A percentile compares a stretch with the other conserved stretches of the same genome.
These are phyloP conservation scores for Cyclotella cryptica DNA, from an alignment of 108 stramenopile species.

Conservation along the genomic window DNA sequence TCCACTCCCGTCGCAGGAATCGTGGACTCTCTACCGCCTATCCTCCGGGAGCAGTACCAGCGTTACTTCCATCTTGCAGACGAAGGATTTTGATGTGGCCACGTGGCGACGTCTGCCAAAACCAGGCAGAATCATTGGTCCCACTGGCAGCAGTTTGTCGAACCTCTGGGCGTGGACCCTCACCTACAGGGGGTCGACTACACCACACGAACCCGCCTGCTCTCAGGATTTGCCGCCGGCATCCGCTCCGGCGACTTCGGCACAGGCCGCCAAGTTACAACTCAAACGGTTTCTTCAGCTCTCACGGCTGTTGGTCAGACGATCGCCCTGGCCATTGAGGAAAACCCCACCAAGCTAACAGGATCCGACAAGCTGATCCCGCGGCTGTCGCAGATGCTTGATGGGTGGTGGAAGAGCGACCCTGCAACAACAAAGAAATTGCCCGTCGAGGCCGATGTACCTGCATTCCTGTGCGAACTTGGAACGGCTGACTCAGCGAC, in stretches of 20 bases:
- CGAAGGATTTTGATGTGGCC: conserved; percentile 11
- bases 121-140: background rate
- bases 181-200: too few species aligned
- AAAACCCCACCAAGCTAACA: too few species aligned
- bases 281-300: too few species aligned
- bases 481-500: too few species aligned
- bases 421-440: background rate
- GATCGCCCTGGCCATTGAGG: too few species aligned
- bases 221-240: background rate
- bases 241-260: background rate
- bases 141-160: too few species aligned
- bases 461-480: background rate
- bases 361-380: background rate
- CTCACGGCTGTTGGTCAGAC: too few species aligned
- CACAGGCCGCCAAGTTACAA: too few species aligned
- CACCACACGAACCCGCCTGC: background rate
- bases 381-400: background rate
- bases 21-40: conserved; percentile 27
- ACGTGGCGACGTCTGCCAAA: conserved; percentile 31
- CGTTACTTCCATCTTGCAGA: background rate
- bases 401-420: background rate
- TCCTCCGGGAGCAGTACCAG: background rate
- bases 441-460: background rate
- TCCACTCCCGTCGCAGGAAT: conserved; percentile 24
- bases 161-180: too few species aligned